Evolutionary conservation across 495 filamentous ascomycete species (phyloP).

Genomic region (Pseudomonodictys pantanalensis): DNA sequence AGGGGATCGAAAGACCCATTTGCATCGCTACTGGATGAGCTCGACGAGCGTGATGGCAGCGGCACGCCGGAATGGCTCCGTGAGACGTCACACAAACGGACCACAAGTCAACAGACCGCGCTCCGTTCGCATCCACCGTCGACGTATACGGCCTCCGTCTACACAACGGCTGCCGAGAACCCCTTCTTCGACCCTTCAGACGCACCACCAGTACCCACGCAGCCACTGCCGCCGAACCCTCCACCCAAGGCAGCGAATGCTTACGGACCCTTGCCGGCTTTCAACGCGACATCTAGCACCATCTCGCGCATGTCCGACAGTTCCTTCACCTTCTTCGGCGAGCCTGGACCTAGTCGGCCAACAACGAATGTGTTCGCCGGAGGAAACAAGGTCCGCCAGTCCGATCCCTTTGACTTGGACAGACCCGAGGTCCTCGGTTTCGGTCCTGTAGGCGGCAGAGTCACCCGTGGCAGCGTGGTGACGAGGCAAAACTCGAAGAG

Average conservation of each 20-base stretch:
- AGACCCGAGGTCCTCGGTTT: conserved; percentile 29
- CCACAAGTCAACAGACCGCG: conserved; percentile 23
- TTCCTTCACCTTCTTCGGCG: conserved; percentile 23
- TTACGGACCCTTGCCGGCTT: conserved; percentile 7
- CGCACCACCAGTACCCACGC: conserved; percentile 16
- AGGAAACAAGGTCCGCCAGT: conserved; percentile 9
- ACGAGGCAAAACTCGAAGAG: conserved; percentile 27
- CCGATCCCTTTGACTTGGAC: conserved; percentile 33
- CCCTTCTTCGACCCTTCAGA: conserved; percentile 26
- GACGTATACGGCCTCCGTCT: conserved; percentile 18
- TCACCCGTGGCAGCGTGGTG: conserved; percentile 28
- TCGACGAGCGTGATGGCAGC: conserved; percentile 21
- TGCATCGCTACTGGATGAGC: conserved; percentile 21
- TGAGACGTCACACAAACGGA: conserved; percentile 15
- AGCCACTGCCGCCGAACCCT: conserved; percentile 24
- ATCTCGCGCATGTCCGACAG: conserved; percentile 11
- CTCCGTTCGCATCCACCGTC: conserved; percentile 32
- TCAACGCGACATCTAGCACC: conserved; percentile 3
- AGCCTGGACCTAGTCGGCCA: conserved; percentile 30
- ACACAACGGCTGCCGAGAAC: conserved; percentile 17
- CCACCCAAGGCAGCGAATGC: conserved; percentile 14
- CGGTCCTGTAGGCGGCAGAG: conserved; percentile 19
- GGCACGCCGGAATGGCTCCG: conserved; percentile 33
- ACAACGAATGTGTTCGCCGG: conserved; percentile 20
- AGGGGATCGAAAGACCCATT: conserved; percentile 26